Evolutionary conservation across 768 basidiomycete species (phyloP).

Genomic region (Agaricus bisporus): DNA sequence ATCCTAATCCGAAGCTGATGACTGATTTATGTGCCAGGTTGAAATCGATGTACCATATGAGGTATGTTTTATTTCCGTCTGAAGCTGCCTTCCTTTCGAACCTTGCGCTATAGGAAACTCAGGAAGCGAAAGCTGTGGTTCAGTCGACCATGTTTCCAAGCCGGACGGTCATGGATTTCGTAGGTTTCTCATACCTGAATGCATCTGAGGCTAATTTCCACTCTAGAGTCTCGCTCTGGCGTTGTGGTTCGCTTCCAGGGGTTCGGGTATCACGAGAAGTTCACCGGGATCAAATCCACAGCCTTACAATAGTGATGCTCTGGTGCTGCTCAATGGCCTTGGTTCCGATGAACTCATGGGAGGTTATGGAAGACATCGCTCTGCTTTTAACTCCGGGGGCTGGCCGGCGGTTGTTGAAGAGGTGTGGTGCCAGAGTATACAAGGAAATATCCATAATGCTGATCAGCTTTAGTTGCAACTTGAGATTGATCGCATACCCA

Average conservation of each 20-base stretch:
- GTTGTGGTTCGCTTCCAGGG: slow-evolving; percentile 88
- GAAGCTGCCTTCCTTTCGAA: neutral
- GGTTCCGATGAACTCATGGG: slow-evolving; percentile 96
- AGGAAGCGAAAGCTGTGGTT: slow-evolving; percentile 43
- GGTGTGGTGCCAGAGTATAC: slow-evolving; percentile 33
- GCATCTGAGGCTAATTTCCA: neutral
- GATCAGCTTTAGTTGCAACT: slow-evolving; percentile 63
- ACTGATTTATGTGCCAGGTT: slow-evolving; percentile 39
- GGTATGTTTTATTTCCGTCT: slow-evolving; percentile 30
- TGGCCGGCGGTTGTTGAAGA: slow-evolving; percentile 80
- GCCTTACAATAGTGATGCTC: slow-evolving; percentile 67
- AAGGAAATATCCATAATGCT: neutral
- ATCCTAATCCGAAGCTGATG: slow-evolving; percentile 17
- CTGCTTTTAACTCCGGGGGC: slow-evolving; percentile 57
- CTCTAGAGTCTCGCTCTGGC: slow-evolving; percentile 84
- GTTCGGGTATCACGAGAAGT: slow-evolving; percentile 52
- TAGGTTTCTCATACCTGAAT: slow-evolving; percentile 26
- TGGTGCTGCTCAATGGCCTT: slow-evolving; percentile 83
- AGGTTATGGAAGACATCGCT: slow-evolving; percentile 87
- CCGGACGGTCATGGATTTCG: slow-evolving; percentile 87
- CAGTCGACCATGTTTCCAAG: slow-evolving; percentile 75
- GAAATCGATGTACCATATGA: slow-evolving; percentile 82
- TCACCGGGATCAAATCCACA: slow-evolving; percentile 26
- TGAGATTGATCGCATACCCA: slow-evolving; percentile 82
- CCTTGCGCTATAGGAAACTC: slow-evolving; percentile 50